Evolutionary conservation across 202 grass and related monocot genomes (phyloP).

Genomic region (Elaeis oleifera): DNA sequence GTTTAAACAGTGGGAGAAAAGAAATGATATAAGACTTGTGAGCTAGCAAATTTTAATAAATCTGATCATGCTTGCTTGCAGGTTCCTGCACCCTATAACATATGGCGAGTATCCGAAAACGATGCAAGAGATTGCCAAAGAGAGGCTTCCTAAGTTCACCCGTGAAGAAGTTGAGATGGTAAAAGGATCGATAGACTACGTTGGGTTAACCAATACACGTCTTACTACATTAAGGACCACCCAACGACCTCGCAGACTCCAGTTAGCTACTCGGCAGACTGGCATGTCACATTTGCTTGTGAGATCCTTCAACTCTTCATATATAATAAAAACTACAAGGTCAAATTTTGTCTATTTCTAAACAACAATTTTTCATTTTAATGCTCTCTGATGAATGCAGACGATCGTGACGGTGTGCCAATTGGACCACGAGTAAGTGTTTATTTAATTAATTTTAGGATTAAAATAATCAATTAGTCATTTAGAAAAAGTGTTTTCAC

Average conservation of each 20-base stretch:
- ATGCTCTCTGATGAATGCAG: constrained; percentile 21
- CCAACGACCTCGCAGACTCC: constrained; percentile 25
- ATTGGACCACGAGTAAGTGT: constrained; percentile 49
- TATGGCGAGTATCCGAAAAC: constrained; percentile 68
- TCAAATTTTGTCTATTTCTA: no score
- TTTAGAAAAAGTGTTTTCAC: no score
- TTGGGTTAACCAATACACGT: constrained; percentile 77
- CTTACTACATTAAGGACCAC: constrained; percentile 49
- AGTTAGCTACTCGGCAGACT: constrained; percentile 58
- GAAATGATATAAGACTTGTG: no score
- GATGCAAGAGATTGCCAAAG: constrained; percentile 76
- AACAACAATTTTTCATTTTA: no score
- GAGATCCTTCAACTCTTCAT: constrained; percentile 26
- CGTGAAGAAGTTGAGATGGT: constrained; percentile 52
- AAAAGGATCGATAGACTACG: constrained; percentile 59
- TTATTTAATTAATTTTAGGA: not conserved
- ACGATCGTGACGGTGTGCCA: constrained; percentile 48
- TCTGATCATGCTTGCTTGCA: constrained; percentile 21
- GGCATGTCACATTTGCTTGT: constrained; percentile 53
- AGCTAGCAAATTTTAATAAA: no score
- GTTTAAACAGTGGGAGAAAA: not conserved
- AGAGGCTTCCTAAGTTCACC: constrained; percentile 67
- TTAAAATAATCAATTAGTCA: constrained; percentile 1
- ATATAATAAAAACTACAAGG: no score
- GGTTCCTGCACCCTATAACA: constrained; percentile 75